These are phyloP conservation scores for Nectriaceae sp. DNA, from an alignment of 2,329 filamentous ascomycete genomes.

Conservation along the genomic window DNA sequence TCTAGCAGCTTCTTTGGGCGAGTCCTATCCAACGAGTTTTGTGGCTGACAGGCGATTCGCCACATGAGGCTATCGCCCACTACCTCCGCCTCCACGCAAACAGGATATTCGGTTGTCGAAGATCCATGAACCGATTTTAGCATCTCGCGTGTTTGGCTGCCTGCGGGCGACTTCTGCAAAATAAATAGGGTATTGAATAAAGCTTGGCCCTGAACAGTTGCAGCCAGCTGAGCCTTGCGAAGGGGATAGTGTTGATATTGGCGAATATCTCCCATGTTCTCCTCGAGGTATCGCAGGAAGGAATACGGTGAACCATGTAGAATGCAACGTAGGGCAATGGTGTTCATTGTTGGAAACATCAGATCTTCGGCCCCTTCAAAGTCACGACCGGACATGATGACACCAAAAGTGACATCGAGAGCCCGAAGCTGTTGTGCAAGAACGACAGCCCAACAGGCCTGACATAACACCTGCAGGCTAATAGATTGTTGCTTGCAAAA, in stretches of 20 bases:
- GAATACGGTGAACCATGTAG: slow-evolving; percentile 67
- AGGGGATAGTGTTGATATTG: slow-evolving; percentile 78
- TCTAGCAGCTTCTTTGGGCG: slow-evolving; percentile 55
- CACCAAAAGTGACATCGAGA: slow-evolving; percentile 79
- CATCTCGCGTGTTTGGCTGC: slow-evolving; percentile 34
- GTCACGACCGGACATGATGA: slow-evolving; percentile 83
- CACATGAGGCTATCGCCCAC: slow-evolving; percentile 59
- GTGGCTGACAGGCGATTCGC: slow-evolving; percentile 69
- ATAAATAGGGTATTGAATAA: slow-evolving; percentile 61
- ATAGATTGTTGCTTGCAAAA: slow-evolving; percentile 69
- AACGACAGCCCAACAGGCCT: slow-evolving; percentile 74
- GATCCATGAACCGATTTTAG: slow-evolving; percentile 64
- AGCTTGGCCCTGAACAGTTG: slow-evolving; percentile 35
- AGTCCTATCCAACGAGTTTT: slow-evolving; percentile 45
- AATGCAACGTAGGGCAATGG: slow-evolving; percentile 71
- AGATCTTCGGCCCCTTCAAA: slow-evolving; percentile 66
- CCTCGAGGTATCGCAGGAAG: slow-evolving; percentile 74
- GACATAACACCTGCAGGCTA: slow-evolving; percentile 75
- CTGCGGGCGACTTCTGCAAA: slow-evolving; percentile 43
- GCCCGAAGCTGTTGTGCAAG: slow-evolving; percentile 63
- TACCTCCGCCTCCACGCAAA: slow-evolving; percentile 80
- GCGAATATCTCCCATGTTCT: slow-evolving; percentile 65
- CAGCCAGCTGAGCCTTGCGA: slow-evolving; percentile 60
- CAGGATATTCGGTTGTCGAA: slow-evolving; percentile 76
- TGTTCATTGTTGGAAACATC: slow-evolving; percentile 92